Conservation (phyloP, 2,329 filamentous ascomycete species). For the Monosporascus sp. region DNA sequence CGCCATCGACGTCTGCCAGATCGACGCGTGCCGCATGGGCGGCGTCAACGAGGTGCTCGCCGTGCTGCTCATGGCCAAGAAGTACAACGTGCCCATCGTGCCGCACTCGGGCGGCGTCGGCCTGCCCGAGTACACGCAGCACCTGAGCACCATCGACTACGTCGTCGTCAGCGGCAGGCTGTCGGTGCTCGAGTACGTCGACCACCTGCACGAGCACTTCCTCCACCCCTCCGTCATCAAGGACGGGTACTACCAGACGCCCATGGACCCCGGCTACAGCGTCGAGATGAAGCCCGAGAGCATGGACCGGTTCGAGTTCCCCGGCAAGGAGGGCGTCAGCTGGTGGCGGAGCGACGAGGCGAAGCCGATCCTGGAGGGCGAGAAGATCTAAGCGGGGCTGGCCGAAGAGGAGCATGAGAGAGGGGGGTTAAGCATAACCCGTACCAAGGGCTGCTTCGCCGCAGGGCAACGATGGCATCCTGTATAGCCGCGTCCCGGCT, state of each 20-base stretch:
- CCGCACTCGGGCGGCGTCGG: conserved; percentile 88
- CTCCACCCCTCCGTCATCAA: conserved; percentile 73
- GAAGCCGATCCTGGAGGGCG: conserved; percentile 63
- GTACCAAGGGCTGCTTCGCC: conserved; percentile 15
- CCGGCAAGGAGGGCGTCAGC: conserved; percentile 69
- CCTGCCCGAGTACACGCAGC: conserved; percentile 89
- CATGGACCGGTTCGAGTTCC: conserved; percentile 75
- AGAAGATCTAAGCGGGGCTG: conserved; percentile 39
- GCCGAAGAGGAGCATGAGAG: not conserved
- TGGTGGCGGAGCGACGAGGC: conserved; percentile 85
- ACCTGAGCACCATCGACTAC: conserved; percentile 89
- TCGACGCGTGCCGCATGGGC: conserved; percentile 84
- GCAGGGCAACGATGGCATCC: conserved; percentile 31
- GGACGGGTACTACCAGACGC: conserved; percentile 84
- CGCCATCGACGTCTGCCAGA: conserved; percentile 83
- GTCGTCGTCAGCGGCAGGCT: conserved; percentile 78
- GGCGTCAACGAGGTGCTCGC: conserved; percentile 89
- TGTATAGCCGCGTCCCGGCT: conserved; percentile 10
- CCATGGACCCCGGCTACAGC: conserved; percentile 76
- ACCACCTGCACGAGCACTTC: conserved; percentile 92
- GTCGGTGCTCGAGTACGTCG: conserved; percentile 83
- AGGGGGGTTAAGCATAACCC: conserved; percentile 4
- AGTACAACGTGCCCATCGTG: conserved; percentile 75
- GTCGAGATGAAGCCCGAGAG: conserved; percentile 90
- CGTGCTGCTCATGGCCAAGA: conserved; percentile 80